Conservation (phyloP, 2,329 filamentous ascomycete genomes). For the Colletotrichum ledebouriae region DNA sequence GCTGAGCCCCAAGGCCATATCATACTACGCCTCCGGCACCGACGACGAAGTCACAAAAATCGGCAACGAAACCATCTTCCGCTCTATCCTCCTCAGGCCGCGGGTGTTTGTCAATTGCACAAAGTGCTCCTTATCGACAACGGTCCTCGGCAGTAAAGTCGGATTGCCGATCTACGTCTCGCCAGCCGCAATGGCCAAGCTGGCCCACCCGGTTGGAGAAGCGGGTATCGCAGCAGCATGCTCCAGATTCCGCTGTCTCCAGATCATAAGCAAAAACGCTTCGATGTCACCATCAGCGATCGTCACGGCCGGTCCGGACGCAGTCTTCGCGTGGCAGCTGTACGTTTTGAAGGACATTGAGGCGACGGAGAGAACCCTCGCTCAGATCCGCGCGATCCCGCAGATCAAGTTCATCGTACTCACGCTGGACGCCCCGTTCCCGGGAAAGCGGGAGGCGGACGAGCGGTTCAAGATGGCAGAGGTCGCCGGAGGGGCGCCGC, state of each 20-base stretch:
- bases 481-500: slow-evolving; percentile 48
- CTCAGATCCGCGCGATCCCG: slow-evolving; percentile 77
- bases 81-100: slow-evolving; percentile 81
- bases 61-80: slow-evolving; percentile 82
- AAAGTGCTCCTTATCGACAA: slow-evolving; percentile 77
- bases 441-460: slow-evolving; percentile 69
- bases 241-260: slow-evolving; percentile 76
- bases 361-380: slow-evolving; percentile 56
- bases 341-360: slow-evolving; percentile 82
- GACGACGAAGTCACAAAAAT: slow-evolving; percentile 82
- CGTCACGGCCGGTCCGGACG: slow-evolving; percentile 73
- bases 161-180: slow-evolving; percentile 81
- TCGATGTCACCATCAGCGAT: slow-evolving; percentile 88
- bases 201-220: slow-evolving; percentile 82
- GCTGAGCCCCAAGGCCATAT: slow-evolving; percentile 83
- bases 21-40: slow-evolving; percentile 86
- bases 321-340: slow-evolving; percentile 88
- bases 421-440: slow-evolving; percentile 48
- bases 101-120: slow-evolving; percentile 86
- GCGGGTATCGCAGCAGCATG: slow-evolving; percentile 81
- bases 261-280: slow-evolving; percentile 86
- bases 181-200: slow-evolving; percentile 84
- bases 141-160: slow-evolving; percentile 75
- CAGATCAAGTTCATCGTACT: slow-evolving; percentile 59
- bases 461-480: slow-evolving; percentile 66